Percentiles rank a stretch among this genome's conserved stretches.
phyloP scores from a whole-genome alignment of 2,329 filamentous ascomycete genomes.

The Taxawa tesnikishii region DNA sequence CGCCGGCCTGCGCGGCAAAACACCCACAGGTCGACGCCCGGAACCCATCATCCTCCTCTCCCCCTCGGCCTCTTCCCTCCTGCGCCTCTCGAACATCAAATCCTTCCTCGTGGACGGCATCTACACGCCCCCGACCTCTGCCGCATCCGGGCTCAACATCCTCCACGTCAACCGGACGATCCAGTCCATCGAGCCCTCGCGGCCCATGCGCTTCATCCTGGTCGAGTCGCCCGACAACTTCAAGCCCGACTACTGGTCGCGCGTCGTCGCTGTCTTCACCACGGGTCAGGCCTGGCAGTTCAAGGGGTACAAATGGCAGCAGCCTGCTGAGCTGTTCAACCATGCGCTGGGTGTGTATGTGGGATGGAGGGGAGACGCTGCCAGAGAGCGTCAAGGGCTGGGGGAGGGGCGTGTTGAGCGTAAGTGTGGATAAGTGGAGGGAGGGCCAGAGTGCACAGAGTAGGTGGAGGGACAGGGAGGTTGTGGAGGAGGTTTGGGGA shows the following conservation, averaged over 20 bases:
- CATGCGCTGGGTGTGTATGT: conserved; percentile 81
- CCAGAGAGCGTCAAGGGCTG: conserved; percentile 71
- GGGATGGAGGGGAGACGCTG: conserved; percentile 74
- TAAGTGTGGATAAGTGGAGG: conserved; percentile 74
- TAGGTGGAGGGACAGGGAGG: conserved; percentile 78
- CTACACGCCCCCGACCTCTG: conserved; percentile 60
- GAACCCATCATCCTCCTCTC: conserved; percentile 95
- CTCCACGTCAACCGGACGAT: conserved; percentile 73
- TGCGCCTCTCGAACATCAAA: conserved; percentile 93
- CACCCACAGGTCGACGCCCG: conserved; percentile 31
- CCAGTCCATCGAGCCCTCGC: conserved; percentile 53
- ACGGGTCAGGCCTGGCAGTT: conserved; percentile 98
- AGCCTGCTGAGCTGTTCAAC: conserved; percentile 76
- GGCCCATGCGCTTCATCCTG: conserved; percentile 83
- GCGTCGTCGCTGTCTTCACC: conserved; percentile 92
- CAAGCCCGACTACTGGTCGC: conserved; percentile 95
- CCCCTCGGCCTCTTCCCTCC: conserved; percentile 83
- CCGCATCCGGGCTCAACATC: conserved; percentile 53
- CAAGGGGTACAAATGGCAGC: conserved; percentile 93
- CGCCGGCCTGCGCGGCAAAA: conserved; percentile 17
- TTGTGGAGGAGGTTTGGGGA: conserved; percentile 88
- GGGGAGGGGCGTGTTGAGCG: conserved; percentile 71
- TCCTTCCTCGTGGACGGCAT: conserved; percentile 78
- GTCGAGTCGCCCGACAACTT: conserved; percentile 90
- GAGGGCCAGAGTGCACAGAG: conserved; percentile 34